phyloP scores from a whole-genome alignment of 768 basidiomycete species.

The Rossbeevera mucosa region DNA sequence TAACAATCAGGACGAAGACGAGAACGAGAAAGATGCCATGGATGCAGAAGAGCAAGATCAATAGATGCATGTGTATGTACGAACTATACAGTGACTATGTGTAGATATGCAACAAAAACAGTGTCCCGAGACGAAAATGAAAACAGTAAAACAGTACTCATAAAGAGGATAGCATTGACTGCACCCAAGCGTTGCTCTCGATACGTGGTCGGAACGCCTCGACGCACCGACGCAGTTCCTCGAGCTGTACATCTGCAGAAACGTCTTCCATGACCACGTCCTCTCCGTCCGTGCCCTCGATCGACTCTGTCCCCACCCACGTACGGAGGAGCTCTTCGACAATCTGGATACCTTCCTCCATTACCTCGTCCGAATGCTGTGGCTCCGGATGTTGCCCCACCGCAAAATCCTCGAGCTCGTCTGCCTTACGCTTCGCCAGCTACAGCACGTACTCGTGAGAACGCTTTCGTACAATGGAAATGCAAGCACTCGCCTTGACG shows the following conservation, averaged over 20 bases:
- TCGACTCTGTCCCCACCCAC: slow-evolving; percentile 55
- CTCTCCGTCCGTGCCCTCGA: slow-evolving; percentile 34
- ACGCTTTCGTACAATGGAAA: background rate
- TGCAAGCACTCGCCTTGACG: slow-evolving; percentile 55
- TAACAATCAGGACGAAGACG: background rate
- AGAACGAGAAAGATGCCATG: slow-evolving; percentile 7
- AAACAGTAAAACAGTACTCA: slow-evolving; percentile 14
- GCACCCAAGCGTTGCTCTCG: slow-evolving; percentile 76
- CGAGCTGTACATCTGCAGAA: slow-evolving; percentile 34
- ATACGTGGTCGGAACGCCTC: slow-evolving; percentile 63
- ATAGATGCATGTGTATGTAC: slow-evolving; percentile 11
- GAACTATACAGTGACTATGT: slow-evolving; percentile 10
- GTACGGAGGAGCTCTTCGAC: slow-evolving; percentile 71
- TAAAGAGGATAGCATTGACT: slow-evolving; percentile 47
- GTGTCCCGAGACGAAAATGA: background rate
- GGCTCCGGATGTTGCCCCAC: slow-evolving; percentile 36
- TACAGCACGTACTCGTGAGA: slow-evolving; percentile 25
- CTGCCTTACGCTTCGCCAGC: slow-evolving; percentile 90
- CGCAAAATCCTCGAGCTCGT: slow-evolving; percentile 85
- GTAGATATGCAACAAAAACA: background rate
- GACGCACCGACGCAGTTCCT: slow-evolving; percentile 55
- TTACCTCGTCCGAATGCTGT: slow-evolving; percentile 53
- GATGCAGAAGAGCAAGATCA: slow-evolving; percentile 9
- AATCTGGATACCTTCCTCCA: slow-evolving; percentile 74
- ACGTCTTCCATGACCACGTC: slow-evolving; percentile 52